phyloP scores from a whole-genome alignment of 768 basidiomycete species.

The Kwoniella dendrophila region DNA sequence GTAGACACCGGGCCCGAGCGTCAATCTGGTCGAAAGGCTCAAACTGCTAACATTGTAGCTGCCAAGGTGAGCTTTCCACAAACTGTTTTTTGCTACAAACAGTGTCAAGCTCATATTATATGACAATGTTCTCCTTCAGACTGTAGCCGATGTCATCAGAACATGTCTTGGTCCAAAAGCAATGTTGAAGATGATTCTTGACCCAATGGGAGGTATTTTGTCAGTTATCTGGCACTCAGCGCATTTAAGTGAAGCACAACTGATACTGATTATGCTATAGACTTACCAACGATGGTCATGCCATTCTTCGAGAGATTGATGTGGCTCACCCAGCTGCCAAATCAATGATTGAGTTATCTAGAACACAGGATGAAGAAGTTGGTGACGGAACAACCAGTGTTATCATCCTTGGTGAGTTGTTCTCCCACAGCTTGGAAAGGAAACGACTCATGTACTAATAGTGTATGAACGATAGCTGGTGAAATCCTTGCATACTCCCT shows the following conservation, averaged over 20 bases:
- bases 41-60: constrained; percentile 94
- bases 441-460: not conserved
- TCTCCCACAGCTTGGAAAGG: too few relatives aligned
- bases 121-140: constrained; percentile 60
- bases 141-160: constrained; percentile 95
- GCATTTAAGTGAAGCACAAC: not conserved
- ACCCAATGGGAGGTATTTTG: constrained; percentile 99
- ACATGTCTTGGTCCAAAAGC: constrained; percentile 97
- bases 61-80: constrained; percentile 71
- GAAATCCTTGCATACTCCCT: constrained; percentile 96
- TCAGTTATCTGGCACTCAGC: constrained; percentile 53
- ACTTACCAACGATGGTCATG: constrained; percentile 97
- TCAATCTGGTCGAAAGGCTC: constrained; percentile 91
- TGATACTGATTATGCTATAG: constrained; percentile 57
- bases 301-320: constrained; percentile 96
- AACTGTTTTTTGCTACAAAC: too few relatives aligned
- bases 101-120: not conserved
- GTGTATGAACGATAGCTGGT: too few relatives aligned
- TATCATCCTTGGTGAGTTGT: constrained; percentile 91
- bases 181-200: constrained; percentile 99
- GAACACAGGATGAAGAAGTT: constrained; percentile 98
- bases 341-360: constrained; percentile 97
- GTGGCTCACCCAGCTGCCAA: constrained; percentile 98
- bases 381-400: constrained; percentile 98
- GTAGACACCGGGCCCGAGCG: constrained; percentile 90